phyloP scores from a whole-genome alignment of 31 red algal genomes.

The Asparagopsis taxiformis region DNA sequence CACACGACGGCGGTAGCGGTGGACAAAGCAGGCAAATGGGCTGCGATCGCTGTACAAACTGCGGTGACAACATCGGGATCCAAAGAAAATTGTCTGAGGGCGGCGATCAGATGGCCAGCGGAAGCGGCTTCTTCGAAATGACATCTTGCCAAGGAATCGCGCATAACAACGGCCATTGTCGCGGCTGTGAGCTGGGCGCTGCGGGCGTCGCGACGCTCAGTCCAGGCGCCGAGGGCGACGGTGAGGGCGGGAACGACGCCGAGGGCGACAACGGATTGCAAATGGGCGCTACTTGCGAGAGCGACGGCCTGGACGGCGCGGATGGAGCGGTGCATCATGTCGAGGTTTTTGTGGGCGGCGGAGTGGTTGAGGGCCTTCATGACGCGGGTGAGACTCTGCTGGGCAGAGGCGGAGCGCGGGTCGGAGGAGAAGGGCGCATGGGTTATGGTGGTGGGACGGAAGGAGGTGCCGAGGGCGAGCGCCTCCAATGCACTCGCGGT shows the following conservation, averaged over 20 bases:
- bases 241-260: slow-evolving; percentile 6
- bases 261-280: neutral
- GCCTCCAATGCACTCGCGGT: slow-evolving; percentile 9
- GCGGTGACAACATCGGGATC: neutral
- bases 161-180: too few relatives aligned
- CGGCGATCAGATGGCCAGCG: too few relatives aligned
- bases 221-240: neutral
- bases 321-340: slow-evolving; percentile 10
- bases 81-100: too few relatives aligned
- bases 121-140: too few relatives aligned
- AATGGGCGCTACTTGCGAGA: neutral
- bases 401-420: slow-evolving; percentile 2
- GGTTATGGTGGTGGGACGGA: neutral
- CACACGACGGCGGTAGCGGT: neutral
- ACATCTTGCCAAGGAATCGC: too few relatives aligned
- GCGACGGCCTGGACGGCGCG: slow-evolving; percentile 4
- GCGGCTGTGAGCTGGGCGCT: too few relatives aligned
- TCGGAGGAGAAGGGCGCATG: neutral
- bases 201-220: neutral
- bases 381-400: neutral
- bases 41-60: neutral
- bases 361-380: slow-evolving; percentile 2
- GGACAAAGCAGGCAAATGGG: neutral
- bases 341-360: neutral
- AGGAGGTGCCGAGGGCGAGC: slow-evolving; percentile 3